These are phyloP conservation scores for Sanguinoderma infundibulare DNA, from an alignment of 1,284 basidiomycete species.

Conservation along the genomic window DNA sequence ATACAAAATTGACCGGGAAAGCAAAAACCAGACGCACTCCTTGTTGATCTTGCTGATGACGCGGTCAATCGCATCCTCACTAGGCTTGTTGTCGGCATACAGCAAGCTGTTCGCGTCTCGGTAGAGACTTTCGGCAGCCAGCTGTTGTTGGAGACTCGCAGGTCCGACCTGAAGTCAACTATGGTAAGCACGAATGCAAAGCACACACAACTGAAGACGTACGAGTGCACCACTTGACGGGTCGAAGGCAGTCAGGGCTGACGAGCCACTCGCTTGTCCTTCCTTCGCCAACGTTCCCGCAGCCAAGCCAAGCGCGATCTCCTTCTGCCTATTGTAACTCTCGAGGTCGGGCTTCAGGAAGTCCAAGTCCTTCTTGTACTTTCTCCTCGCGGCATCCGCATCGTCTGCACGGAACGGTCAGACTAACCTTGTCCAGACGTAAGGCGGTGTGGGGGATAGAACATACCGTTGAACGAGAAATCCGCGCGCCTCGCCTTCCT, in stretches of 20 bases:
- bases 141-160: constrained; percentile 61
- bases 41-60: constrained; percentile 91
- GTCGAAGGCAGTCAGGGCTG: constrained; percentile 54
- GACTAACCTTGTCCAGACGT: no score
- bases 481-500: constrained; percentile 78
- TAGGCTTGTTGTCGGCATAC: constrained; percentile 94
- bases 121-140: constrained; percentile 83
- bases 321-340: constrained; percentile 87
- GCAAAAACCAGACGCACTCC: constrained; percentile 68
- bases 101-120: constrained; percentile 88
- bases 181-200: neutral
- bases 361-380: constrained; percentile 92
- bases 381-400: constrained; percentile 83
- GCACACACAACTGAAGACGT: neutral
- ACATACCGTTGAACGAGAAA: constrained; percentile 79
- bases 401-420: constrained; percentile 63
- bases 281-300: constrained; percentile 59
- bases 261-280: constrained; percentile 40
- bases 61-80: constrained; percentile 92
- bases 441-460: constrained; percentile 25
- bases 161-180: constrained; percentile 47
- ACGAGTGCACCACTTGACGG: constrained; percentile 43
- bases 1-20: neutral
- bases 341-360: constrained; percentile 85
- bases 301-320: constrained; percentile 75